These are phyloP conservation scores for Backusella parvicylindrica DNA, from an alignment of 192 early-diverging fungal species.

Conservation along the genomic window DNA sequence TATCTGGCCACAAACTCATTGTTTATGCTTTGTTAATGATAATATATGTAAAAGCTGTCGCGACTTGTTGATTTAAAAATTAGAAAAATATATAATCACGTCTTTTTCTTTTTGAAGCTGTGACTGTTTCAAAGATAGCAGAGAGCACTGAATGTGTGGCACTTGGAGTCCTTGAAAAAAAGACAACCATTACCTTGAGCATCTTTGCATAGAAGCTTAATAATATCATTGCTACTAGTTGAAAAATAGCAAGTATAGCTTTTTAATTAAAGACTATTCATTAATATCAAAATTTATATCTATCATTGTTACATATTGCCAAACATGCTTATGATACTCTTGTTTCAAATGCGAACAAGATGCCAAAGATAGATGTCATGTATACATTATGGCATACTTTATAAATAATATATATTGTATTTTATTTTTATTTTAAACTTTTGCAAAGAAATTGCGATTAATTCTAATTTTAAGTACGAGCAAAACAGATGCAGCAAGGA, in stretches of 20 bases:
- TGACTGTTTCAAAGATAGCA: neutral
- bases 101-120: neutral
- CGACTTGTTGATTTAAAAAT: neutral
- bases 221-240: too few relatives aligned
- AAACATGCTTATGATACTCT: too few relatives aligned
- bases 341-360: too few relatives aligned
- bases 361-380: too few relatives aligned
- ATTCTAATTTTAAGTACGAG: slow-evolving; percentile 21
- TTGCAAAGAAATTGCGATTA: slow-evolving; percentile 9
- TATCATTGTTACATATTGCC: too few relatives aligned
- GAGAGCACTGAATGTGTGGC: too few relatives aligned
- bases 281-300: too few relatives aligned
- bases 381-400: neutral
- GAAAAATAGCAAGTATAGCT: too few relatives aligned
- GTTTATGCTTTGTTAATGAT: neutral
- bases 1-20: slow-evolving; percentile 91
- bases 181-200: too few relatives aligned
- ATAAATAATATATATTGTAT: neutral
- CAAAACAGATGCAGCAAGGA: neutral
- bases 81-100: neutral
- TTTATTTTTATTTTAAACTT: slow-evolving; percentile 3
- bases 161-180: too few relatives aligned
- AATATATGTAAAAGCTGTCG: neutral
- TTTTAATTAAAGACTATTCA: too few relatives aligned
- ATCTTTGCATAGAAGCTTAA: too few relatives aligned